Percentiles rank a stretch among this genome's conserved stretches.
phyloP scores from a whole-genome alignment of 805 yeast genomes.

The Wickerhamiella domercqiae region DNA sequence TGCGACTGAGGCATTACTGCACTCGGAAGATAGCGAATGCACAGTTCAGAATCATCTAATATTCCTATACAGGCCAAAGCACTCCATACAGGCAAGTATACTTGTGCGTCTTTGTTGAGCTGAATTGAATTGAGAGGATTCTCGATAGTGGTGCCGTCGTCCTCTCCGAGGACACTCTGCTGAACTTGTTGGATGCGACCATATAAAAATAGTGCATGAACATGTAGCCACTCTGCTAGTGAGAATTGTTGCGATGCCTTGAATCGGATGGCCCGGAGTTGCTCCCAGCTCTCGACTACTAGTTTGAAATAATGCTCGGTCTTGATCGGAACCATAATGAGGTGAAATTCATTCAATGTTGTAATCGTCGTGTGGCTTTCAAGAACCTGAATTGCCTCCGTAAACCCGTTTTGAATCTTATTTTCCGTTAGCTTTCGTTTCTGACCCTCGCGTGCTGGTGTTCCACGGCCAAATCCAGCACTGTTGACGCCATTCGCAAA shows the following conservation, averaged over 20 bases:
- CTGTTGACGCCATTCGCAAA: too few relatives aligned
- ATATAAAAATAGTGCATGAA: slow-evolving; percentile 12
- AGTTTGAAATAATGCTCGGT: slow-evolving; percentile 12
- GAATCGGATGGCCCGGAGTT: slow-evolving; percentile 10
- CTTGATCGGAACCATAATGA: slow-evolving; percentile 3
- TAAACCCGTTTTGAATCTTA: neutral
- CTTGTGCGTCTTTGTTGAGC: slow-evolving; percentile 3
- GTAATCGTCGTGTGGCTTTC: neutral
- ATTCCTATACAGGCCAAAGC: slow-evolving; percentile 8
- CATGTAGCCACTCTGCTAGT: slow-evolving; percentile 13
- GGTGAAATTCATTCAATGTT: neutral
- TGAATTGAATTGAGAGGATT: slow-evolving; percentile 8
- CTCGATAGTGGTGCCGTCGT: neutral
- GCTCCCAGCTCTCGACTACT: slow-evolving; percentile 9
- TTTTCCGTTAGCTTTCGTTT: too few relatives aligned
- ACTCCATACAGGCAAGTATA: slow-evolving; percentile 9
- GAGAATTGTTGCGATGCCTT: slow-evolving; percentile 10
- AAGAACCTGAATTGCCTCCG: neutral
- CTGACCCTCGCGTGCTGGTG: too few relatives aligned
- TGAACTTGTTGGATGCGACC: slow-evolving; percentile 8
- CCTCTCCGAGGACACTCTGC: neutral
- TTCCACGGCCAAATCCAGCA: too few relatives aligned
- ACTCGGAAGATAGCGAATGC: slow-evolving; percentile 9
- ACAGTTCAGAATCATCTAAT: slow-evolving; percentile 8
- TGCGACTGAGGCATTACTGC: slow-evolving; percentile 7